Evolutionary conservation across 441 rosid genomes (phyloP).

Genomic region (Pelargonium citronellum): DNA sequence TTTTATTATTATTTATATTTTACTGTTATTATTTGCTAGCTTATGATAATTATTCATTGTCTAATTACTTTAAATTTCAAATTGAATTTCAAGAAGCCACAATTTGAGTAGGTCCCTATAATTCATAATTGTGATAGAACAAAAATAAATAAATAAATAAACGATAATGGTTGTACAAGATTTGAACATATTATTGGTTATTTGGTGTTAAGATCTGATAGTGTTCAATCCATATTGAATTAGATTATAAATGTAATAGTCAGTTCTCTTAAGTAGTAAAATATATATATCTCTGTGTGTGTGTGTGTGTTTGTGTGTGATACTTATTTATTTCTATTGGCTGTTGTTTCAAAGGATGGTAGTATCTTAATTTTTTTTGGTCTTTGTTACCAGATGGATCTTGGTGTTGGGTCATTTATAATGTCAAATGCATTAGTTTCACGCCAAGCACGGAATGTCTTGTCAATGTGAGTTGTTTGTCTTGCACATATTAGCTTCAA

Average conservation of each 20-base stretch:
- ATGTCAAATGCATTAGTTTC: slow-evolving; percentile 73
- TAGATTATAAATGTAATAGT: not conserved
- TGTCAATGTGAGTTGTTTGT: slow-evolving; percentile 44
- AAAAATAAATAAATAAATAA: too few species aligned
- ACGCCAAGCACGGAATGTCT: slow-evolving; percentile 65
- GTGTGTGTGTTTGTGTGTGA: not conserved
- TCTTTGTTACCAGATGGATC: slow-evolving; percentile 61
- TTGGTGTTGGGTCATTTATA: slow-evolving; percentile 93
- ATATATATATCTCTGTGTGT: too few species aligned
- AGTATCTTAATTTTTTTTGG: not conserved
- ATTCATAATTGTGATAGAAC: not conserved
- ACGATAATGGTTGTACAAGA: not conserved
- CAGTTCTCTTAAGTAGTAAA: not conserved
- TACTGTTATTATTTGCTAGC: not conserved
- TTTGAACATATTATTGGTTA: not conserved
- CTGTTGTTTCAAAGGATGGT: not conserved
- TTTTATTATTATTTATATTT: not conserved
- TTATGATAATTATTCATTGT: not conserved
- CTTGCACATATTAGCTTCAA: not conserved
- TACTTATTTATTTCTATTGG: not conserved
- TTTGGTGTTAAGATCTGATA: not conserved
- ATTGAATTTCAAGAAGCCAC: too few species aligned
- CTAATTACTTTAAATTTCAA: not conserved
- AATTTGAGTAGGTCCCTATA: not conserved
- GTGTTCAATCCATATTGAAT: not conserved